phyloP scores from a whole-genome alignment of 208 protist species.

The Balamuthia mandrillaris region DNA sequence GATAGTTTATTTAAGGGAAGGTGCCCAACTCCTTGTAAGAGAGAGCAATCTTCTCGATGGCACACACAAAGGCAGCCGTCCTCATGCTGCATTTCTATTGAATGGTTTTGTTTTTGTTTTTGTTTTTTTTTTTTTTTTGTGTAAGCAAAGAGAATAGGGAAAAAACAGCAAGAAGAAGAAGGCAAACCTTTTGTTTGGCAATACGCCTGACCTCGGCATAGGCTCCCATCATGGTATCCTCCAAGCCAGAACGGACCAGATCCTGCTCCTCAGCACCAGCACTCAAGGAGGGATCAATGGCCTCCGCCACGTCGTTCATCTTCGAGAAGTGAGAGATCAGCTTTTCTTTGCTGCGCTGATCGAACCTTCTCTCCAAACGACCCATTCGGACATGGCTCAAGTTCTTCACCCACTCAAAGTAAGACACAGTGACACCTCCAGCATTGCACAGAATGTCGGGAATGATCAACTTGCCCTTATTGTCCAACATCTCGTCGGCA shows the following conservation, averaged over 20 bases:
- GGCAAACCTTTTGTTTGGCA: conserved; percentile 46
- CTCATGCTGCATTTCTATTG: conserved; percentile 8
- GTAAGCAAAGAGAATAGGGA: neutral
- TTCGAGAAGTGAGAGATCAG: conserved; percentile 57
- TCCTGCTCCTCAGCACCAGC: conserved; percentile 74
- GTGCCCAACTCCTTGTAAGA: neutral
- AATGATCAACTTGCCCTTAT: conserved; percentile 69
- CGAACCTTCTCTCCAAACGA: conserved; percentile 69
- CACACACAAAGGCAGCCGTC: conserved; percentile 42
- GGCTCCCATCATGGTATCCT: conserved; percentile 77
- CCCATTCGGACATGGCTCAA: conserved; percentile 79
- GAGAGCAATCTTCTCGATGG: conserved; percentile 32
- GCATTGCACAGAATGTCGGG: conserved; percentile 79
- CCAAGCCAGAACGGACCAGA: conserved; percentile 75
- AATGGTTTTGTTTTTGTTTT: neutral
- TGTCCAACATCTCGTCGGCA: conserved; percentile 63
- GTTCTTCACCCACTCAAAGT: conserved; percentile 87
- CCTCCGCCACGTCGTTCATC: conserved; percentile 26
- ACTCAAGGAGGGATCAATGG: conserved; percentile 39
- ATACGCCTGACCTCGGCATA: conserved; percentile 62
- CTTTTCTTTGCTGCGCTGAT: conserved; percentile 67
- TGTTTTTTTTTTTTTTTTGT: too few species aligned
- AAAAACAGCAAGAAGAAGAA: neutral
- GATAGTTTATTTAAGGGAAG: conserved; percentile 36
- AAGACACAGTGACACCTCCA: conserved; percentile 80